Percentiles rank a stretch among this genome's conserved stretches.
phyloP scores from a whole-genome alignment of 352 stramenopile genomes.

The Pythium brachiatum region DNA sequence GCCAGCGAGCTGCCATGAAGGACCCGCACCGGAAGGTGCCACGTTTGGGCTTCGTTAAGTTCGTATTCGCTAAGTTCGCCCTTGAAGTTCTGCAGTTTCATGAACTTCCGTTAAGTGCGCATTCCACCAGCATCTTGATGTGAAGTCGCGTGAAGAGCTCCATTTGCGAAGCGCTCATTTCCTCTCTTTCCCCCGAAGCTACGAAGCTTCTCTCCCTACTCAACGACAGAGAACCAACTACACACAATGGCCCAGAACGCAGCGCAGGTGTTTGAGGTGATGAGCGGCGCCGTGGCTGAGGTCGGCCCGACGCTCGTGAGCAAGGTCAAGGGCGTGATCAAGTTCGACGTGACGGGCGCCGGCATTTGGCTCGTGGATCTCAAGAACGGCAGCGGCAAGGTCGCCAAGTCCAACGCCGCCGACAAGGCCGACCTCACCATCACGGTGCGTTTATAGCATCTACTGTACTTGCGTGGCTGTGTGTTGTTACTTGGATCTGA shows the following conservation, averaged over 20 bases:
- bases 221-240: neutral
- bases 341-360: constrained; percentile 71
- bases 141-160: constrained; percentile 7
- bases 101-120: constrained; percentile 22
- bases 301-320: constrained; percentile 63
- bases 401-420: constrained; percentile 36
- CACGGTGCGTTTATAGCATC: constrained; percentile 32
- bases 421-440: constrained; percentile 81
- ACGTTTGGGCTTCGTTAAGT: neutral
- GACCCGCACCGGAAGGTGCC: too few relatives aligned
- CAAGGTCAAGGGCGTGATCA: constrained; percentile 79
- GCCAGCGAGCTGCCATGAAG: neutral
- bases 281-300: constrained; percentile 65
- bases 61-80: constrained; percentile 7
- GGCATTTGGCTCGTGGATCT: constrained; percentile 77
- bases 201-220: neutral
- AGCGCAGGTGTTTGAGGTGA: constrained; percentile 67
- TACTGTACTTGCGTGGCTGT: too few relatives aligned
- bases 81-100: constrained; percentile 22
- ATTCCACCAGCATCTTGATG: constrained; percentile 17
- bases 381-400: constrained; percentile 70
- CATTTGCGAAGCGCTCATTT: constrained; percentile 11
- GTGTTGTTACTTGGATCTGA: neutral
- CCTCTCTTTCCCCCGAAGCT: constrained; percentile 6
- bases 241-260: constrained; percentile 39